These are phyloP conservation scores for Naganishia vaughanmartiniae DNA, from an alignment of 768 basidiomycete species.

Conservation along the genomic window DNA sequence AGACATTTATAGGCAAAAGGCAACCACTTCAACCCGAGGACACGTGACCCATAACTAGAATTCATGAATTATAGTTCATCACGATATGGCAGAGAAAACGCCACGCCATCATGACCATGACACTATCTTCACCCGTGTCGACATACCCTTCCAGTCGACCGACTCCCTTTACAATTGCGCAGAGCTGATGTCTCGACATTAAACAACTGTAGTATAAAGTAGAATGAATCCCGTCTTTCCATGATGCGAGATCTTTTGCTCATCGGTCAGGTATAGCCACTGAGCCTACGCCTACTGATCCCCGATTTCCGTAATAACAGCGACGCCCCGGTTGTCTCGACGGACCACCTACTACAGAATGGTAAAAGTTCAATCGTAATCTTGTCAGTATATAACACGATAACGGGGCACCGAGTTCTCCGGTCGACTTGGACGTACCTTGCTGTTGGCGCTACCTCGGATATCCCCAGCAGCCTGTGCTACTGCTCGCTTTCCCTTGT, in stretches of 20 bases:
- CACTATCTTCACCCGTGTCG: neutral
- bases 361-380: neutral
- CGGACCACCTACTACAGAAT: conserved; percentile 34
- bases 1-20: too few species aligned
- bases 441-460: conserved; percentile 44
- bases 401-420: neutral
- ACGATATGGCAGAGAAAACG: neutral
- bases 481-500: conserved; percentile 35
- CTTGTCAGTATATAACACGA: conserved; percentile 26
- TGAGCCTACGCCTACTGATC: neutral
- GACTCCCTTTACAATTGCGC: neutral
- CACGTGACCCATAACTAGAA: neutral
- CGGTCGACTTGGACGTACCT: conserved; percentile 40
- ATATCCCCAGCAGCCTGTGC: conserved; percentile 37
- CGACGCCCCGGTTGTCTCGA: conserved; percentile 32
- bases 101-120: conserved; percentile 19
- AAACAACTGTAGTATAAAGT: neutral
- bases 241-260: neutral
- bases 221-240: neutral
- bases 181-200: neutral
- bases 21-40: too few species aligned
- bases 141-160: neutral
- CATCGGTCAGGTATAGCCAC: neutral
- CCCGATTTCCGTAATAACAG: conserved; percentile 34
- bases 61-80: conserved; percentile 17